Evolutionary conservation across 306 rosid genomes (phyloP).

Genomic region (Vicia sativa): DNA sequence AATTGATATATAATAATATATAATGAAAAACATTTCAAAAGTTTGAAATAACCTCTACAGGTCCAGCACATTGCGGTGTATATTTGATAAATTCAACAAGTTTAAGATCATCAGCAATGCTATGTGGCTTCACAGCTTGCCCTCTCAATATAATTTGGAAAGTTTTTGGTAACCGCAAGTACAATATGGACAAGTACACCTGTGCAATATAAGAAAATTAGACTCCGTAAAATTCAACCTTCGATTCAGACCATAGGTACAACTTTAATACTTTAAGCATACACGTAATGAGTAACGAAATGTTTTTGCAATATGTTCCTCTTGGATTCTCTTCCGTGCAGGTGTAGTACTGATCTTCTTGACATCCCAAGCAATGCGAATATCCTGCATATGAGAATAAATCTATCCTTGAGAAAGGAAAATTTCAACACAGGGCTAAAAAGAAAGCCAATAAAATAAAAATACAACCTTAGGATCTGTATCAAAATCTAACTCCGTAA

Average conservation of each 20-base stretch:
- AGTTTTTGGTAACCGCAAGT: conserved; percentile 64
- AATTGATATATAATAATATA: conserved; percentile 12
- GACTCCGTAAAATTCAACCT: conserved; percentile 28
- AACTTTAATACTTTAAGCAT: conserved; percentile 43
- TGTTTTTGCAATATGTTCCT: conserved; percentile 76
- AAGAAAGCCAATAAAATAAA: conserved; percentile 16
- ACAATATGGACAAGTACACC: conserved; percentile 92
- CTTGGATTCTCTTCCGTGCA: conserved; percentile 52
- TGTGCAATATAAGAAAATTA: conserved; percentile 45
- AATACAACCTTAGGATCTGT: conserved; percentile 66
- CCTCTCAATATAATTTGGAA: conserved; percentile 81
- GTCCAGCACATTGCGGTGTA: conserved; percentile 60
- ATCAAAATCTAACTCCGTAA: conserved; percentile 72
- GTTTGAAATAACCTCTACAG: conserved; percentile 57
- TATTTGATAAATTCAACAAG: conserved; percentile 66
- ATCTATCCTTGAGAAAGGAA: conserved; percentile 12
- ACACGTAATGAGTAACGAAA: conserved; percentile 79
- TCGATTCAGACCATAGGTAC: conserved; percentile 17
- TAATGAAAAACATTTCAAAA: conserved; percentile 13
- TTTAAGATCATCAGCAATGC: conserved; percentile 78
- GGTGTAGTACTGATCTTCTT: conserved; percentile 38
- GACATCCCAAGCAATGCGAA: conserved; percentile 66
- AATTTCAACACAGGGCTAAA: conserved; percentile 6
- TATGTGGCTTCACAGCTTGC: conserved; percentile 68
- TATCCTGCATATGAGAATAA: conserved; percentile 62